phyloP scores from a whole-genome alignment of 2,329 filamentous ascomycete genomes.

The Myriangium duriaei region DNA sequence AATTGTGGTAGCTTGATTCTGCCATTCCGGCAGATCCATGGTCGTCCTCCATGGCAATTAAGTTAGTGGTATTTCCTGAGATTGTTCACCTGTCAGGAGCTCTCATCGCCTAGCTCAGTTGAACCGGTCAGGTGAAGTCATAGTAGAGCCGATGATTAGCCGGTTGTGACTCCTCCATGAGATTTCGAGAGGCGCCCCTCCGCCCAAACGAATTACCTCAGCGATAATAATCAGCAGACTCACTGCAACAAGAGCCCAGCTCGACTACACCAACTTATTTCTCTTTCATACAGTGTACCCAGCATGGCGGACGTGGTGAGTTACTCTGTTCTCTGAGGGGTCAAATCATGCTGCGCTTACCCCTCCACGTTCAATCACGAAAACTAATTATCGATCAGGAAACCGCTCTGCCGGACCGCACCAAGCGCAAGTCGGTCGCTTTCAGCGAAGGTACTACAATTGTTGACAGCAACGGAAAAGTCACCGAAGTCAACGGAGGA shows the following conservation, averaged over 20 bases:
- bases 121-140: not conserved
- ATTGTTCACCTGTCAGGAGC: no score
- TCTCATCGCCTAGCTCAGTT: no score
- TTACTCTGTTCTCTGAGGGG: not conserved
- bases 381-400: conserved; percentile 22
- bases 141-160: not conserved
- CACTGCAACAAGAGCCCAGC: no score
- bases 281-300: no score
- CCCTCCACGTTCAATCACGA: conserved; percentile 3
- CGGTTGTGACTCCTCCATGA: not conserved
- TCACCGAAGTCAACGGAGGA: conserved; percentile 61
- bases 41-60: conserved; percentile 3
- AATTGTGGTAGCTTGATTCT: conserved; percentile 36
- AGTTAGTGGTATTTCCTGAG: no score
- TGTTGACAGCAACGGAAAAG: conserved; percentile 78
- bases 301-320: conserved; percentile 9
- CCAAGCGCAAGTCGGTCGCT: conserved; percentile 82
- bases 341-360: not conserved
- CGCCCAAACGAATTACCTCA: no score
- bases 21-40: conserved; percentile 17
- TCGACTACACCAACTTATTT: no score
- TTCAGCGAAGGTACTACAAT: conserved; percentile 81
- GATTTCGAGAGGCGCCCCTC: not conserved
- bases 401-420: conserved; percentile 42
- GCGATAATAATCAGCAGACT: no score